Conservation (phyloP, 768 basidiomycete species). For the Strobilomyces echinocephalus region DNA sequence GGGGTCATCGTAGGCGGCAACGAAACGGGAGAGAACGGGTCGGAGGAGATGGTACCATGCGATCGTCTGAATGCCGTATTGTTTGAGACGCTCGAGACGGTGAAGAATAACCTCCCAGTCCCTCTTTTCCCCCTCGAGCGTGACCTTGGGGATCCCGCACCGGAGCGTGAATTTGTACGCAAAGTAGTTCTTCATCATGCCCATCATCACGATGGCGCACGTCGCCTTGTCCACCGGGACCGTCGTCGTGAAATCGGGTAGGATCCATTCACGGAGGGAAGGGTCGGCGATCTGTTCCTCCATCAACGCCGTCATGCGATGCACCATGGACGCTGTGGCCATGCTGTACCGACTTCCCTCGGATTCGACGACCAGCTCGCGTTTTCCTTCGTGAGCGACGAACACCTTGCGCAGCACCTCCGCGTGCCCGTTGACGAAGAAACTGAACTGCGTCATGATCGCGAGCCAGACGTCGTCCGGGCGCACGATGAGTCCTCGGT, state of each 20-base stretch:
- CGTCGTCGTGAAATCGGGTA: slow-evolving; percentile 43
- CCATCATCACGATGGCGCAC: slow-evolving; percentile 40
- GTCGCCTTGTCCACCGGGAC: slow-evolving; percentile 35
- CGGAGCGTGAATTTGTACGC: slow-evolving; percentile 25
- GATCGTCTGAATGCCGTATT: slow-evolving; percentile 34
- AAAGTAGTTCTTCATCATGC: slow-evolving; percentile 40
- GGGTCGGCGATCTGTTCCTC: slow-evolving; percentile 21
- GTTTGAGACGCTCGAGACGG: slow-evolving; percentile 36
- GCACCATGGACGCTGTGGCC: slow-evolving; percentile 31
- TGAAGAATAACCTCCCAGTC: slow-evolving; percentile 37
- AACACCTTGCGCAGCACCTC: slow-evolving; percentile 32
- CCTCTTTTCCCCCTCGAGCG: slow-evolving; percentile 36
- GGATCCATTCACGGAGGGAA: slow-evolving; percentile 36
- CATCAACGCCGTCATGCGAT: slow-evolving; percentile 20
- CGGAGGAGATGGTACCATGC: slow-evolving; percentile 39
- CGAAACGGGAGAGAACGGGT: slow-evolving; percentile 36
- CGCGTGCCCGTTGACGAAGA: slow-evolving; percentile 37
- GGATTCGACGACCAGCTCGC: slow-evolving; percentile 25
- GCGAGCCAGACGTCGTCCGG: slow-evolving; percentile 48
- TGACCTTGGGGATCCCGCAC: slow-evolving; percentile 44
- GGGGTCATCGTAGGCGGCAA: slow-evolving; percentile 34
- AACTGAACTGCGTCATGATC: slow-evolving; percentile 34
- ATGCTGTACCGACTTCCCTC: slow-evolving; percentile 19
- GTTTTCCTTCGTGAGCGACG: slow-evolving; percentile 22
- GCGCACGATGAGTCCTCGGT: slow-evolving; percentile 37